These are phyloP conservation scores for Penicillium antarcticum DNA, from an alignment of 495 filamentous ascomycete genomes.

Conservation along the genomic window DNA sequence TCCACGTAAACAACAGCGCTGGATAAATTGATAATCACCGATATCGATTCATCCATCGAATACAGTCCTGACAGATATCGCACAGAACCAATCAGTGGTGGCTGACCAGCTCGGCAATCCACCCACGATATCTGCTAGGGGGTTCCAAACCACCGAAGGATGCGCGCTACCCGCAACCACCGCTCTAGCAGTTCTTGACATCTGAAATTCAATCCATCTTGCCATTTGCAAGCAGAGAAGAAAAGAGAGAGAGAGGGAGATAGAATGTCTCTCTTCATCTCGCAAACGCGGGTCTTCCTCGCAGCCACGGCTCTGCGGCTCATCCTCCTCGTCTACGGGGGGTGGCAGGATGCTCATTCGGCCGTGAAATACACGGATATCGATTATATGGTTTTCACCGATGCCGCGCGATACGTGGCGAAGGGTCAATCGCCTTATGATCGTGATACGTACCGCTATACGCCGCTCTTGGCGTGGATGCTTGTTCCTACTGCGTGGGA, in stretches of 20 bases:
- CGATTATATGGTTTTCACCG: conserved; percentile 99
- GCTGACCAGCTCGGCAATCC: neutral
- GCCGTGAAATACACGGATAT: conserved; percentile 97
- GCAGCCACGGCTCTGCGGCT: conserved; percentile 65
- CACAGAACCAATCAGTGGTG: neutral
- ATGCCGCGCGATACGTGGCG: conserved; percentile 76
- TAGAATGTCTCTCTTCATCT: conserved; percentile 36
- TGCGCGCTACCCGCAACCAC: conserved; percentile 2
- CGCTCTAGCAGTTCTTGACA: neutral
- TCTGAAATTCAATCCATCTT: neutral
- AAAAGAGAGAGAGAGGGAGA: neutral
- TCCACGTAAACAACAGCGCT: neutral
- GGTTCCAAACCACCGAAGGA: conserved; percentile 1
- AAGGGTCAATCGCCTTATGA: conserved; percentile 70
- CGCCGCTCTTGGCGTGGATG: conserved; percentile 86
- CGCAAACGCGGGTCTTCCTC: conserved; percentile 57
- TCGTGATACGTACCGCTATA: conserved; percentile 95
- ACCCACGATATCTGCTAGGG: neutral
- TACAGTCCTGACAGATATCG: neutral
- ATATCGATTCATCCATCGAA: neutral
- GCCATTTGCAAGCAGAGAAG: no score
- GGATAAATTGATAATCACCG: neutral
- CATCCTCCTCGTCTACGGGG: conserved; percentile 76
- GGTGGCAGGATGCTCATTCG: conserved; percentile 86
- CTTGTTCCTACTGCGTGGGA: conserved; percentile 74